These are phyloP conservation scores for Cryphonectria naterciae DNA, from an alignment of 2,329 filamentous ascomycete species.

Conservation along the genomic window DNA sequence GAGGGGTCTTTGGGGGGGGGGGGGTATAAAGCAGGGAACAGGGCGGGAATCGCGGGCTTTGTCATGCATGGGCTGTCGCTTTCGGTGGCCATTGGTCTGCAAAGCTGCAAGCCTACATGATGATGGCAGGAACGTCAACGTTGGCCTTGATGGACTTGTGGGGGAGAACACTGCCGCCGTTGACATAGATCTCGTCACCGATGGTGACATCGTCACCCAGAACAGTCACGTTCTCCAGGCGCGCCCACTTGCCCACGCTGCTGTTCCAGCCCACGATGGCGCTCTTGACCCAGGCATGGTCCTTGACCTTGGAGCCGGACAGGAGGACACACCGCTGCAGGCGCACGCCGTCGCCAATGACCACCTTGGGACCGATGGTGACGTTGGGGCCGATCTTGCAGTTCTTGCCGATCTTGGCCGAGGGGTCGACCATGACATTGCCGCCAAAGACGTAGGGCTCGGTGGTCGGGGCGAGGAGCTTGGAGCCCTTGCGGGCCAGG, in stretches of 20 bases:
- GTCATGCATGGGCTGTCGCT: neutral
- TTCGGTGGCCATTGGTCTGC: neutral
- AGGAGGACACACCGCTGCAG: constrained; percentile 92
- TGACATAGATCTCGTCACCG: constrained; percentile 97
- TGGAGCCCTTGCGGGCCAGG: constrained; percentile 85
- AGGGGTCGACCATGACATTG: constrained; percentile 92
- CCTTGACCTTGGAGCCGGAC: constrained; percentile 90
- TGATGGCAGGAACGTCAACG: constrained; percentile 77
- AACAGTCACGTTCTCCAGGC: constrained; percentile 97
- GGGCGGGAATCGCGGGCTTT: neutral
- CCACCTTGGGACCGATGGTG: constrained; percentile 89
- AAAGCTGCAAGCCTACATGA: constrained; percentile 57
- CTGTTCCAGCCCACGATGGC: constrained; percentile 99
- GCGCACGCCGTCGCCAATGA: constrained; percentile 90
- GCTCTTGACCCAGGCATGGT: constrained; percentile 98
- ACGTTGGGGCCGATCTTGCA: constrained; percentile 98
- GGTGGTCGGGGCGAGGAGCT: constrained; percentile 73
- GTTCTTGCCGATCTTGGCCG: constrained; percentile 96
- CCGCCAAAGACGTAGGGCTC: constrained; percentile 87
- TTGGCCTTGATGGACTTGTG: constrained; percentile 99
- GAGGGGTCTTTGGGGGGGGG: neutral
- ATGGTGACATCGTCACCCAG: constrained; percentile 97
- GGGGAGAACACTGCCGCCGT: constrained; percentile 90
- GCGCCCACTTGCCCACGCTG: constrained; percentile 91
- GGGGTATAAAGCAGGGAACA: constrained; percentile 24